phyloP scores from a whole-genome alignment of 805 yeast species.

The Cyberlindnera americana region DNA sequence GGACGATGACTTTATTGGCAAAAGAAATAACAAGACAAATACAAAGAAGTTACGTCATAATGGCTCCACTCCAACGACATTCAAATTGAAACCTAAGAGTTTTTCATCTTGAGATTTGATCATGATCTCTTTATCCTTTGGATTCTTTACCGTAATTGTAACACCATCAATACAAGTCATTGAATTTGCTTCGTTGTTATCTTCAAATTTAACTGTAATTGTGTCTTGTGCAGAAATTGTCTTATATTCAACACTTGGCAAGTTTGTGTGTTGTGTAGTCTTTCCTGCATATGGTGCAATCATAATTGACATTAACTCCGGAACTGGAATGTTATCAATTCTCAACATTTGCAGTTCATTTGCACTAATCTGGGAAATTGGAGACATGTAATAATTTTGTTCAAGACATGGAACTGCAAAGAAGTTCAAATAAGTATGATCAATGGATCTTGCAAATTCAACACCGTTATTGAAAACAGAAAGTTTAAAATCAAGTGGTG shows the following conservation, averaged over 20 bases:
- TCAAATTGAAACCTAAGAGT: slow-evolving; percentile 9
- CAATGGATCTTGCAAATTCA: neutral
- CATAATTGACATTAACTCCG: slow-evolving; percentile 15
- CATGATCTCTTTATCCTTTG: slow-evolving; percentile 21
- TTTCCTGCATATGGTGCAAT: slow-evolving; percentile 21
- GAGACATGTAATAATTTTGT: slow-evolving; percentile 23
- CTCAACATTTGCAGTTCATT: slow-evolving; percentile 19
- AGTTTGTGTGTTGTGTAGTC: slow-evolving; percentile 11
- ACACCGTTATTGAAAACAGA: slow-evolving; percentile 1
- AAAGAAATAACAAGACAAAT: too few species aligned
- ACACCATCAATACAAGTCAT: slow-evolving; percentile 25
- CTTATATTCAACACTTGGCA: slow-evolving; percentile 12
- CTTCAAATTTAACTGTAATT: slow-evolving; percentile 12
- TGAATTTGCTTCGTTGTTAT: slow-evolving; percentile 15
- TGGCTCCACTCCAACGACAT: slow-evolving; percentile 13
- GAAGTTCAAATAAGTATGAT: slow-evolving; percentile 18
- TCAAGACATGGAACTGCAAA: slow-evolving; percentile 22
- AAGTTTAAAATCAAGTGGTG: slow-evolving; percentile 9
- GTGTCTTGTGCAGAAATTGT: slow-evolving; percentile 1
- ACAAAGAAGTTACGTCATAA: neutral
- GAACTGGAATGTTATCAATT: slow-evolving; percentile 11
- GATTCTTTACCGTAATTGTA: slow-evolving; percentile 13
- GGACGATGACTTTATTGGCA: slow-evolving; percentile 6
- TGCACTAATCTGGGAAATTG: slow-evolving; percentile 17
- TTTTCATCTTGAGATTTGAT: slow-evolving; percentile 6